Conservation (phyloP, 305 asterid species). For the Fraxinus xanthoxyloides region DNA sequence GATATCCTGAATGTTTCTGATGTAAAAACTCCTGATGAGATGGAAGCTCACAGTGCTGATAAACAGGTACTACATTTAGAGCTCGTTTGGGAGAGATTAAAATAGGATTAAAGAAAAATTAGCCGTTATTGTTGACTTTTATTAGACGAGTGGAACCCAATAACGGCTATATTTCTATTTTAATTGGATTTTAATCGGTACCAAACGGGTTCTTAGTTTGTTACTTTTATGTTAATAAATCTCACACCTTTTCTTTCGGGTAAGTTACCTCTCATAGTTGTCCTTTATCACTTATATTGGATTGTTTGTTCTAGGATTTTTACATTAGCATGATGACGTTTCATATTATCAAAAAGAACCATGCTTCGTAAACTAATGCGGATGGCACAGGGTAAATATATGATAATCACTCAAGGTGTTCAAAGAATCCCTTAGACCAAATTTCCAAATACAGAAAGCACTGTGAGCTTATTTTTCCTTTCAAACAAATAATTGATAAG, state of each 20-base stretch:
- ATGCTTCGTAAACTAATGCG: not conserved
- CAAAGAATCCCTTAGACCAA: not conserved
- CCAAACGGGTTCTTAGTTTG: no score
- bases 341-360: not conserved
- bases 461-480: not conserved
- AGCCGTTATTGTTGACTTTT: no score
- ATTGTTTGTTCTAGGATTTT: not conserved
- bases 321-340: not conserved
- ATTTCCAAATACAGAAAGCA: not conserved
- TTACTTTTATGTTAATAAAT: not conserved
- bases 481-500: no score
- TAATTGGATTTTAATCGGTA: no score
- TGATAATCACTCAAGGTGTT: not conserved
- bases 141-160: no score
- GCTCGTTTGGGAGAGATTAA: no score
- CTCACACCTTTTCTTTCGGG: not conserved
- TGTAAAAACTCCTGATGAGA: constrained; percentile 19
- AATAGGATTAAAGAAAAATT: no score
- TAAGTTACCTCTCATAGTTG: not conserved
- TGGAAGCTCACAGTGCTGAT: constrained; percentile 18
- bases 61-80: constrained; percentile 36
- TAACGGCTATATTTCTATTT: no score
- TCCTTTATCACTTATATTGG: not conserved
- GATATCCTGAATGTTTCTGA: constrained; percentile 20
- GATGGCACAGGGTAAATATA: not conserved